A percentile compares a stretch with the other conserved stretches of the same genome.
These are phyloP conservation scores for Olyra latifolia DNA, from an alignment of 176 grass and related monocot species.

Conservation along the genomic window DNA sequence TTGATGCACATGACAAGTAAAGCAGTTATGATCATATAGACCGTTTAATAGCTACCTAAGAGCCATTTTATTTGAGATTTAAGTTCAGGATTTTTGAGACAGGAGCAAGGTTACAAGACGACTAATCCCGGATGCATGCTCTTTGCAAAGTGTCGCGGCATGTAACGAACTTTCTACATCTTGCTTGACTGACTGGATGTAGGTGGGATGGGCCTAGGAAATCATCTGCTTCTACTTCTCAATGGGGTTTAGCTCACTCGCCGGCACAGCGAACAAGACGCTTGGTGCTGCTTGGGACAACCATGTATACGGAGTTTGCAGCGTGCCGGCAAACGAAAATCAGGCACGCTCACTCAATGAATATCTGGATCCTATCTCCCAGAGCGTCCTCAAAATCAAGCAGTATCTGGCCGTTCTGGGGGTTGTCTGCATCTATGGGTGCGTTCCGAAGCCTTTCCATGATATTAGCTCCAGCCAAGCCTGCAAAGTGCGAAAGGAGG, in stretches of 20 bases:
- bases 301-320: not conserved
- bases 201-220: not conserved
- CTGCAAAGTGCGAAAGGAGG: conserved; percentile 32
- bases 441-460: conserved; percentile 81
- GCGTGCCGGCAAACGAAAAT: not conserved
- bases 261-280: not conserved
- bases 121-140: not conserved
- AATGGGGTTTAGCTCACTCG: not conserved
- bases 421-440: conserved; percentile 47
- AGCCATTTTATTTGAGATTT: conserved; percentile 23
- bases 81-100: not conserved
- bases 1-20: not conserved
- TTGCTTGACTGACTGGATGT: not conserved
- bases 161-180: not conserved
- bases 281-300: not conserved
- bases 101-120: not conserved
- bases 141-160: not conserved
- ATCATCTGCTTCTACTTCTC: not conserved
- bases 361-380: conserved; percentile 88
- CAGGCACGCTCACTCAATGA: conserved; percentile 50
- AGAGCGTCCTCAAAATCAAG: conserved; percentile 77
- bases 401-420: conserved; percentile 75
- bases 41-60: not conserved
- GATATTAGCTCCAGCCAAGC: conserved; percentile 83
- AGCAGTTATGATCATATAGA: not conserved